Evolutionary conservation across 768 basidiomycete species (phyloP), one percentile per base, ranked within the genome.

Genomic region (Symmetrospora coprosmae): DNA sequence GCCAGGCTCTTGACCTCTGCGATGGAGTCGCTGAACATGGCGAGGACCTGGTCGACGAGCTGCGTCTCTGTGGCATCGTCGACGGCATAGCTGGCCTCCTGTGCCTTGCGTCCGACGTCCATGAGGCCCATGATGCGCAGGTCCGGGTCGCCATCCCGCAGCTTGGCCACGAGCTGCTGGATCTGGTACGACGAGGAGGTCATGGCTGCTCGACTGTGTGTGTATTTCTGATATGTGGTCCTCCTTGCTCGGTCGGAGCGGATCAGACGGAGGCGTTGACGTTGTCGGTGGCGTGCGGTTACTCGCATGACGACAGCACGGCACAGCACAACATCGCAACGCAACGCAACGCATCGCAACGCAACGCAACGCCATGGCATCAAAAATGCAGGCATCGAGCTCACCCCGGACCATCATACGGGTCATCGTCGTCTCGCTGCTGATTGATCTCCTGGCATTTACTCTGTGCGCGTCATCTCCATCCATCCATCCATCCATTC

Each of bases 1-100:
- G 89, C 88, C 72, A 87, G 85, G 69, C 94, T 94, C 77, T 97
- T 97, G 65, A 97, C 94, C 76, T 99, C 94, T 7, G 89, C 89
- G 66, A 91, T 96, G 73, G 84, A 85, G 75, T 99, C 94, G 70
- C 87, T 85, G 4, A 96, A 84, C 19, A 96, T 79, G 33, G 81
- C 76, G 40, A 96, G 77, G 1, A 97, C 89, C 71, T 85, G 82
- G 39, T 80, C 81, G 46, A 92, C 78, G 50, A 92, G 82, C 71
- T 85, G 86, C 71, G 76, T 81, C 76, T 99, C 94, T 31, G 83
- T 80, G 4, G 77, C 67, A 71, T 96, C 91, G 70, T 99, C 92
- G 55, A 87, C 82, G 11, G 81, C 74, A 72, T 90, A 89, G 48
- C 79, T 50, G 79, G 80, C 79, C 87, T 83, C 71, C 81, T 79